These are phyloP conservation scores for Chalciporus sphaerocephalus DNA, from an alignment of 768 basidiomycete genomes.

Conservation along the genomic window DNA sequence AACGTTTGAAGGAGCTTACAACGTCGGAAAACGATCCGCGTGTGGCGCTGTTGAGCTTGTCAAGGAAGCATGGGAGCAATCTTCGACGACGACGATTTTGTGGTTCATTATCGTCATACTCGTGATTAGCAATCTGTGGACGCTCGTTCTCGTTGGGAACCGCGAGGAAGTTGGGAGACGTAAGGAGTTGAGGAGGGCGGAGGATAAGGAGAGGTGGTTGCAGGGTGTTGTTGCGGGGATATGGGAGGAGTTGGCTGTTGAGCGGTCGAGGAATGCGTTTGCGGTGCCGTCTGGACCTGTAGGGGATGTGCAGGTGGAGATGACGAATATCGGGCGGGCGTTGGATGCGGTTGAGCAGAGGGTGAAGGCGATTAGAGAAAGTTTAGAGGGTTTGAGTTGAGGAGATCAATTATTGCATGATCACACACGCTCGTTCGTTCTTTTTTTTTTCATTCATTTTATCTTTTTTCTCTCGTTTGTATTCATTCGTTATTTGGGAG, in stretches of 20 bases:
- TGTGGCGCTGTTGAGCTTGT: slow-evolving; percentile 73
- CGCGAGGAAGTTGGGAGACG: slow-evolving; percentile 42
- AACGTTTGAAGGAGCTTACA: slow-evolving; percentile 71
- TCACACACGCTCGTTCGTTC: not conserved
- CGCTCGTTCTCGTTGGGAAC: slow-evolving; percentile 44
- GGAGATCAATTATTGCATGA: too few relatives aligned
- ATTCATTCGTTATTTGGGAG: too few relatives aligned
- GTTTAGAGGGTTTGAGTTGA: slow-evolving; percentile 34
- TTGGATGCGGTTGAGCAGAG: slow-evolving; percentile 60
- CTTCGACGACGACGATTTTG: slow-evolving; percentile 64
- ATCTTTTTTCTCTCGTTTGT: not conserved
- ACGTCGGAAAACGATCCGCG: slow-evolving; percentile 68
- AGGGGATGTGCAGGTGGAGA: slow-evolving; percentile 43
- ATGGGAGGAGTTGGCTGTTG: slow-evolving; percentile 62
- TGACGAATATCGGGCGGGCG: slow-evolving; percentile 42
- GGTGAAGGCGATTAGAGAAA: slow-evolving; percentile 44
- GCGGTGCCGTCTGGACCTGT: slow-evolving; percentile 19
- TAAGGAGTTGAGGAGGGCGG: slow-evolving; percentile 49
- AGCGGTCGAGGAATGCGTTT: slow-evolving; percentile 30
- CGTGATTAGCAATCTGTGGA: slow-evolving; percentile 78
- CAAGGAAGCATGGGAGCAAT: slow-evolving; percentile 75
- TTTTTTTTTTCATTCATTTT: not conserved
- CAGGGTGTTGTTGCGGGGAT: slow-evolving; percentile 67
- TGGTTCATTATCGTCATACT: slow-evolving; percentile 69
- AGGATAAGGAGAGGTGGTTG: slow-evolving; percentile 73